Evolutionary conservation across 345 rosid genomes (phyloP), one percentile per base, ranked within the genome.

Genomic region (Clausena lansium): DNA sequence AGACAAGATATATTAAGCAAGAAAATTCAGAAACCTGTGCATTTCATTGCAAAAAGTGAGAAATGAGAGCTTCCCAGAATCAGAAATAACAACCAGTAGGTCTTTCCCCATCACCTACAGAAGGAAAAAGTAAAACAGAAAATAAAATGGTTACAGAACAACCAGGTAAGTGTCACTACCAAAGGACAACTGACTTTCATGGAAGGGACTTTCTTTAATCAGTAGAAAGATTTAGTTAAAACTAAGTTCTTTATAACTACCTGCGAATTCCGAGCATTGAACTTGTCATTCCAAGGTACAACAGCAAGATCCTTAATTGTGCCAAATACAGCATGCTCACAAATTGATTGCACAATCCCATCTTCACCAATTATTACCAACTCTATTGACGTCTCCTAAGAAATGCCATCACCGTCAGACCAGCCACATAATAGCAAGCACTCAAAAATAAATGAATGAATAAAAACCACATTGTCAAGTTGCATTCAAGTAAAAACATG

Each of bases 61-160:
- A 80, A 96, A 87, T 11, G 98, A 89, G 77, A 96, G 98, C 90
- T 91, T 96, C 81, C 99, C 99, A n/a, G 99, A 96, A 86, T 96
- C 99, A 86, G 99, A 96, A 81, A 89, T 81, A 78, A 89, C 93
- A 82, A 88, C 91, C 88, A 96, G 77, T 57, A 91, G 91, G 85
- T 96, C 99, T 82, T 88, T 94, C 66, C 90, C 95, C 75, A 55
- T 76, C 89, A 88, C 84, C 94, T 94, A 72, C 76, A 81, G 45
- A 83, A 69, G 74, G 80, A 73, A 79, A 79, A 76, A 79, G 79
- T 11, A 4, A 45, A 45, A 11, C 50, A 75, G 55, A 70, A 36
- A 52, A 45, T 8, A 65, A 71, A 35, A 60, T 30, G 50, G 25
- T 59, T 66, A 69, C 45, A 68, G 58, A 32, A 50, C 54, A 41